phyloP scores from a whole-genome alignment of 2,329 filamentous ascomycete species.

The Lomentospora prolificans region DNA sequence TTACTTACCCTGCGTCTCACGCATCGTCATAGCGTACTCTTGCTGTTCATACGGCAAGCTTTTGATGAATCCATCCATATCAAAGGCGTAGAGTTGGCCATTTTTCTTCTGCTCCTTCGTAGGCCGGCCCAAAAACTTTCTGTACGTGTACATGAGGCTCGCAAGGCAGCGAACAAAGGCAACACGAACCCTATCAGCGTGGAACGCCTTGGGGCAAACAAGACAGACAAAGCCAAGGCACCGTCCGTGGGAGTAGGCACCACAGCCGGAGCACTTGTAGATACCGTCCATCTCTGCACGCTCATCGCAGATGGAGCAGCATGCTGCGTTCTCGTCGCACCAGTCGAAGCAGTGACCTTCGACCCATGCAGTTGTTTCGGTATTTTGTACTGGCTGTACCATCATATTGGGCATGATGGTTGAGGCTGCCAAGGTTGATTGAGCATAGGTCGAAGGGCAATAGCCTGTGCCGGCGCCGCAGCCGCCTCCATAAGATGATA shows the following conservation, averaged over 20 bases:
- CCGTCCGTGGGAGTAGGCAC: slow-evolving; percentile 44
- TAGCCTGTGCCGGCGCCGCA: slow-evolving; percentile 55
- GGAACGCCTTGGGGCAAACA: slow-evolving; percentile 54
- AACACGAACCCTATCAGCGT: slow-evolving; percentile 50
- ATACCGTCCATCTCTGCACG: slow-evolving; percentile 61
- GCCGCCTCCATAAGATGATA: slow-evolving; percentile 56
- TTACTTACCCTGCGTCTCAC: slow-evolving; percentile 54
- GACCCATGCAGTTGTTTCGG: slow-evolving; percentile 71
- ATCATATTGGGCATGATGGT: slow-evolving; percentile 82
- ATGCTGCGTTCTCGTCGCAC: slow-evolving; percentile 47
- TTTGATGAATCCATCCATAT: slow-evolving; percentile 55
- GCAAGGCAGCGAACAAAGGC: slow-evolving; percentile 56
- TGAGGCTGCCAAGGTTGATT: slow-evolving; percentile 75
- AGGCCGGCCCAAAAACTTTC: slow-evolving; percentile 51
- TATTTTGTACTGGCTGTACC: slow-evolving; percentile 68
- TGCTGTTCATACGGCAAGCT: slow-evolving; percentile 57
- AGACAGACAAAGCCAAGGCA: slow-evolving; percentile 53
- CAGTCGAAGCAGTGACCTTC: slow-evolving; percentile 75
- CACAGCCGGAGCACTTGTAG: slow-evolving; percentile 63
- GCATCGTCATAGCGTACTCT: slow-evolving; percentile 53
- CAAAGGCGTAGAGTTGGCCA: slow-evolving; percentile 52
- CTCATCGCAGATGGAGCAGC: slow-evolving; percentile 69
- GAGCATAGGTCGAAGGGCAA: slow-evolving; percentile 74
- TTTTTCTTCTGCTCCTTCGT: slow-evolving; percentile 50
- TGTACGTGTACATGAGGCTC: slow-evolving; percentile 57